Conservation (phyloP, 805 yeast genomes). For the Starmera amethionina region DNA sequence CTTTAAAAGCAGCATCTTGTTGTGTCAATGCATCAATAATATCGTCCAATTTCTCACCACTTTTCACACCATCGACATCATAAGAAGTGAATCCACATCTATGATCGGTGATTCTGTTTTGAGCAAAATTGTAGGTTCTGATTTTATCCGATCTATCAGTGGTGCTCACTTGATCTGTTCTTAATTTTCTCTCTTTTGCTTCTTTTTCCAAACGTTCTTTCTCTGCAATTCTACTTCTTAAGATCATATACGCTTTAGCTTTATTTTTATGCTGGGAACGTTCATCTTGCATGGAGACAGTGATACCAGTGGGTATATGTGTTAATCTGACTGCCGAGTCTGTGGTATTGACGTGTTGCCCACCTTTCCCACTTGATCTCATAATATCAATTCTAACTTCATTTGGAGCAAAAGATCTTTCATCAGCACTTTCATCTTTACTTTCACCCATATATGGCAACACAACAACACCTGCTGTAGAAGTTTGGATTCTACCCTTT, state of each 20-base stretch:
- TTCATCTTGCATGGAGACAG: slow-evolving; percentile 88
- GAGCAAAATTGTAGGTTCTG: slow-evolving; percentile 88
- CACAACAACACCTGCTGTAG: slow-evolving; percentile 93
- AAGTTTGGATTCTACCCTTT: slow-evolving; percentile 90
- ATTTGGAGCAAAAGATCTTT: slow-evolving; percentile 69
- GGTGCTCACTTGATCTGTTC: slow-evolving; percentile 78
- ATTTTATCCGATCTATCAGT: slow-evolving; percentile 91
- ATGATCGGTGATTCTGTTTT: slow-evolving; percentile 90
- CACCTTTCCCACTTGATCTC: slow-evolving; percentile 96
- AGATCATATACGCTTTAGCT: slow-evolving; percentile 79
- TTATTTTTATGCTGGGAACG: slow-evolving; percentile 91
- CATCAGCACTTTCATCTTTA: slow-evolving; percentile 38
- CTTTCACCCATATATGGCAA: slow-evolving; percentile 67
- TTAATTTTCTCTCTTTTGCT: slow-evolving; percentile 50
- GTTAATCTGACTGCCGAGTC: slow-evolving; percentile 93
- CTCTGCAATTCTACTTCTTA: slow-evolving; percentile 81
- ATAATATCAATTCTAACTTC: slow-evolving; percentile 93
- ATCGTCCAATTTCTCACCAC: slow-evolving; percentile 48
- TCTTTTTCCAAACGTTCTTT: slow-evolving; percentile 56
- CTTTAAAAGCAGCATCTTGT: slow-evolving; percentile 34
- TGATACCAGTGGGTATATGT: slow-evolving; percentile 85
- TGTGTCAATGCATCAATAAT: slow-evolving; percentile 43
- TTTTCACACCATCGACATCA: slow-evolving; percentile 59
- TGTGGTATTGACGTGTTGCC: slow-evolving; percentile 96
- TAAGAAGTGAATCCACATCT: slow-evolving; percentile 75